These are phyloP conservation scores for Meira nashicola DNA, from an alignment of 1,284 basidiomycete genomes.

Conservation along the genomic window DNA sequence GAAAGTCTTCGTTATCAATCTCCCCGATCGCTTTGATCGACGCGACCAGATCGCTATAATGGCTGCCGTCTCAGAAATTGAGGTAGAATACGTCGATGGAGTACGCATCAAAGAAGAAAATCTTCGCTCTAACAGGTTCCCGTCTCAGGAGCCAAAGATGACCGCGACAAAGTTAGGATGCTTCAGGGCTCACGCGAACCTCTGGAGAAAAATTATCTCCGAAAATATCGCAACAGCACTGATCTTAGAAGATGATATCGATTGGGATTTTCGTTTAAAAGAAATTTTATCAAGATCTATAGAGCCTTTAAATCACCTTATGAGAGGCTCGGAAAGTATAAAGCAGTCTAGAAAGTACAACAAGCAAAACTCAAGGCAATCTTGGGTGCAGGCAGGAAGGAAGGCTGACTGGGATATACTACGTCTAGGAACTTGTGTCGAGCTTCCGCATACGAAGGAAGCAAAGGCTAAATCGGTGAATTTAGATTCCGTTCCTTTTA, in stretches of 20 bases:
- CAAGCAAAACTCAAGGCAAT: too few relatives aligned
- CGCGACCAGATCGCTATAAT: too few relatives aligned
- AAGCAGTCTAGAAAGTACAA: too few relatives aligned
- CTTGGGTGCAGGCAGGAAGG: too few relatives aligned
- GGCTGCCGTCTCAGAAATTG: too few relatives aligned
- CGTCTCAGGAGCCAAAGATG: too few relatives aligned
- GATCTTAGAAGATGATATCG: not conserved
- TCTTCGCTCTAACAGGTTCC: too few relatives aligned
- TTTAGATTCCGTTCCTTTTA: not conserved
- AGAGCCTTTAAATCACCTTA: not conserved
- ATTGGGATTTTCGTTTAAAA: not conserved
- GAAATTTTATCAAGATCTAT: not conserved
- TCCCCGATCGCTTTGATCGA: too few relatives aligned
- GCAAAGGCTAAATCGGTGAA: not conserved
- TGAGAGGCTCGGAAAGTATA: not conserved
- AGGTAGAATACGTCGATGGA: too few relatives aligned
- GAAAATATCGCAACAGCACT: not conserved
- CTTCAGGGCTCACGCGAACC: not conserved
- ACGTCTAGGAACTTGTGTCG: not conserved
- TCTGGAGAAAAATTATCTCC: not conserved
- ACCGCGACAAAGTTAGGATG: not conserved
- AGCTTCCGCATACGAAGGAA: not conserved
- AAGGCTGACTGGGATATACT: too few relatives aligned
- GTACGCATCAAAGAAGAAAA: too few relatives aligned
- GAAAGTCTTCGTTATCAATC: too few relatives aligned